A percentile compares a stretch with the other conserved stretches of the same genome.
These are phyloP conservation scores for Candida morakotiae DNA, from an alignment of 805 yeast species.

Conservation along the genomic window DNA sequence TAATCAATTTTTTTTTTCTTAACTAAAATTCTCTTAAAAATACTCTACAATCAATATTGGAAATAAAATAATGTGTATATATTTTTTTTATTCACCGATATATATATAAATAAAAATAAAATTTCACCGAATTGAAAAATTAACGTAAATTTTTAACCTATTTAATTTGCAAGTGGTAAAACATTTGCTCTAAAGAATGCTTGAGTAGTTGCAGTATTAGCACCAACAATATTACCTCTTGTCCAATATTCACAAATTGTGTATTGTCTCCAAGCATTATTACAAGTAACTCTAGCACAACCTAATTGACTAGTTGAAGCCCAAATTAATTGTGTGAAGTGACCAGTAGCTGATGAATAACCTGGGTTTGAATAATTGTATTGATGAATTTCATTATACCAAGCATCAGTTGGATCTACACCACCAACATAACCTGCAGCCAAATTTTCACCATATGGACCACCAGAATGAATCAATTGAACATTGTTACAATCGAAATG, in stretches of 20 bases:
- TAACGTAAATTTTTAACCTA: background rate
- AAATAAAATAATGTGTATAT: too few species aligned
- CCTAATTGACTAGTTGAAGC: slow-evolving; percentile 56
- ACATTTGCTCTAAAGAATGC: slow-evolving; percentile 43
- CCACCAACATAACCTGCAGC: slow-evolving; percentile 65
- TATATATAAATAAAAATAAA: too few species aligned
- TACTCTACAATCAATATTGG: too few species aligned
- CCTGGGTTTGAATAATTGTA: slow-evolving; percentile 56
- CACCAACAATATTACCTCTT: slow-evolving; percentile 49
- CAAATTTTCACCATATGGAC: slow-evolving; percentile 73
- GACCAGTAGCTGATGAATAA: slow-evolving; percentile 57
- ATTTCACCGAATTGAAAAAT: background rate
- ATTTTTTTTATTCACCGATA: too few species aligned
- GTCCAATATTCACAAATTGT: slow-evolving; percentile 66
- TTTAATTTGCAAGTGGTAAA: slow-evolving; percentile 22
- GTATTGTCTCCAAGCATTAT: slow-evolving; percentile 51
- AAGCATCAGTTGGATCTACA: slow-evolving; percentile 58
- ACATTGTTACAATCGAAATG: slow-evolving; percentile 55
- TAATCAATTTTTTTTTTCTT: background rate
- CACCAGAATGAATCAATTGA: slow-evolving; percentile 56
- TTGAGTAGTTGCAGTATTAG: slow-evolving; percentile 25
- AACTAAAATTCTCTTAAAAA: too few species aligned
- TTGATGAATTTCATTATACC: slow-evolving; percentile 63
- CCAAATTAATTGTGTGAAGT: slow-evolving; percentile 80
- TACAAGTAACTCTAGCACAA: slow-evolving; percentile 55